These are phyloP conservation scores for Eremothecium gossypii DNA, from an alignment of 1,139 yeast genomes.

Conservation along the genomic window DNA sequence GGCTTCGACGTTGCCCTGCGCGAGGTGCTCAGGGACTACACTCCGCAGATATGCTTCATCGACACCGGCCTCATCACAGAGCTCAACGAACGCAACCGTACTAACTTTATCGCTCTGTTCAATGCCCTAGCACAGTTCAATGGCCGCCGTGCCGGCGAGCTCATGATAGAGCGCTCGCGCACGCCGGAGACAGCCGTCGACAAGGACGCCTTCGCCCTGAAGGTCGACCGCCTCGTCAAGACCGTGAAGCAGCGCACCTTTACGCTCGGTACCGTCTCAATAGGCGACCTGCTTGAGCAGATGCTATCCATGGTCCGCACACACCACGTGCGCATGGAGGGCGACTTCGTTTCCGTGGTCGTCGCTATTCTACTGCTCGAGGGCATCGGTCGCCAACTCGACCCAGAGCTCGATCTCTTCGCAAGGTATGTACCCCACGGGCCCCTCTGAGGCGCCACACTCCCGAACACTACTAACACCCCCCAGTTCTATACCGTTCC, in stretches of 20 bases:
- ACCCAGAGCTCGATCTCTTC: conserved; percentile 86
- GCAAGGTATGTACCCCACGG: conserved; percentile 68
- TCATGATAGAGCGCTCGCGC: conserved; percentile 88
- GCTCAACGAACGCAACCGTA: conserved; percentile 62
- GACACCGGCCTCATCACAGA: conserved; percentile 94
- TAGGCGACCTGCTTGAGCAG: conserved; percentile 82
- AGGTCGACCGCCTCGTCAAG: conserved; percentile 74
- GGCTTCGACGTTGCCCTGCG: conserved; percentile 46
- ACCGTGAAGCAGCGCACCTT: conserved; percentile 81
- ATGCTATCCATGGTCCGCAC: conserved; percentile 83
- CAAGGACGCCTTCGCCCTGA: conserved; percentile 74
- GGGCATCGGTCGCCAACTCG: conserved; percentile 90
- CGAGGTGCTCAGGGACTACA: conserved; percentile 46
- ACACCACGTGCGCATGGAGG: conserved; percentile 97
- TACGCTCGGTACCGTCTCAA: conserved; percentile 82
- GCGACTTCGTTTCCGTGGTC: conserved; percentile 88
- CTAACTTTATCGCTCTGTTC: conserved; percentile 81
- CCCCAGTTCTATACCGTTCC: conserved; percentile 71
- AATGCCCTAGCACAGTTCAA: conserved; percentile 85
- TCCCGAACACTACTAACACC: conserved; percentile 23
- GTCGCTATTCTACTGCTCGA: conserved; percentile 83
- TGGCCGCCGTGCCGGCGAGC: conserved; percentile 89
- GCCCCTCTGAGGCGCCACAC: conserved; percentile 1
- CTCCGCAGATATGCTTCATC: conserved; percentile 81
- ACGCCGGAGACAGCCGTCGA: conserved; percentile 90